Evolutionary conservation across 2,329 filamentous ascomycete species (phyloP), one percentile per base, ranked within the genome.

Genomic region (Capronia epimyces): DNA sequence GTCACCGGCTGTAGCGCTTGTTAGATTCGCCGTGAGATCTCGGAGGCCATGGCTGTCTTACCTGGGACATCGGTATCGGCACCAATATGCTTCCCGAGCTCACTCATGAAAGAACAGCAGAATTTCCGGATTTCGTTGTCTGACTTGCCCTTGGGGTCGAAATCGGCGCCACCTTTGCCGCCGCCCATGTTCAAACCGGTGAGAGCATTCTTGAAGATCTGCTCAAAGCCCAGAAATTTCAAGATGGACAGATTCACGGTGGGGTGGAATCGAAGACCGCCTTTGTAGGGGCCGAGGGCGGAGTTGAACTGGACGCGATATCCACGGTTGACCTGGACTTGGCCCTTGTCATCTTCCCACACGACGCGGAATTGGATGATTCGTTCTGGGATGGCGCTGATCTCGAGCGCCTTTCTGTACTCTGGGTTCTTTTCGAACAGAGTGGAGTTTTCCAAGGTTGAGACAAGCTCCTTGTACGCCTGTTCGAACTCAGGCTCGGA

Each of bases 141-240:
- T 49, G 85, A 87, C 82, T 96, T 97, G 77, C 89, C 90, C 82
- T 97, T 98, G 71, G 93, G 93, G 75, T 97, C 89, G 71, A 98
- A 97, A 78, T 97, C 93, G 70, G 91, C 85, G 66, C 93, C 93
- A 75, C 93, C 93, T 79, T 97, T 97, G 67, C 87, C 93, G 75
- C 93, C 93, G 61, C 93, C 93, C 83, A 98, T 96, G 76, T 82
- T 88, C 66, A 94, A 75, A 67, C 93, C 93, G 56, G 93, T 97
- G 63, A 97, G 77, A 62, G 93, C 93, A 87, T 97, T 97, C 82
- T 97, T 97, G 81, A 97, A 97, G 75, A 91, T 94, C 77, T 97
- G 93, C 83, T 98, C 93, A 66, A 97, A 97, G 61, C 91, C 93
- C 67, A 98, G 81, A 77, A 97, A 97, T 79, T 98, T 98, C 65